Base-by-base conservation (phyloP, 148 eudicot genomes). In the Vaccinium myrtillus region DNA sequence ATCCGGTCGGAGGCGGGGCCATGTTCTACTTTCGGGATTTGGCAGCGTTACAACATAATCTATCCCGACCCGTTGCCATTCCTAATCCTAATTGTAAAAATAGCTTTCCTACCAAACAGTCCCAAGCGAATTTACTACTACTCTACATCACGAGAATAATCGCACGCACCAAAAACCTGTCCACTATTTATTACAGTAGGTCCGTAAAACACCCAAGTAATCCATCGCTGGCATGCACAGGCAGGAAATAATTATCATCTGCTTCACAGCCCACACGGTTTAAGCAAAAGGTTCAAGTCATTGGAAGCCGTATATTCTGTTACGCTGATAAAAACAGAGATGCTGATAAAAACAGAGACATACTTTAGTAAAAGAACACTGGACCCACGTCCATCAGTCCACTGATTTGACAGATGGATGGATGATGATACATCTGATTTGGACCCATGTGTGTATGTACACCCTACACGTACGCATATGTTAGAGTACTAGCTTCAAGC, bases 341-440 rank as follows among this genome's bases (percentile, higher is more conserved):
- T 32, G 30, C 5, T n/a, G 32, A 65, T n/a, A 23, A 77, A 5
- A 9, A 25, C 43, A 11, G 70, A 18, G 30, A 21, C 4, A 50
- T 21, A 80, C 82, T 59, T 80, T 55, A 14, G 46, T 19, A 19
- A 30, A 79, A 36, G 18, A 15, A 18, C 49, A 25, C 1, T 0
- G 81, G 43, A 51, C 61, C 23, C 23, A 53, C 81, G 32, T 27
- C 23, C 16, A 54, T 30, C 65, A 19, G 71, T 5, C 13, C 25
- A 16, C 71, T 8, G 82, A 80, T 80, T 78, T 23, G 65, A 78
- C 46, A 16, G 63, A 54, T 54, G 46, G 67, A 46, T 43, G 46
- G 46, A 43, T 43, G 43, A 43, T 75, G 78, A 74, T 51, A 25
- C 55, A 55, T 14, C 58, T 11, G 36, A 18, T 51, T 51, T 11